These are phyloP conservation scores for Chalciporus sp. DNA, from an alignment of 1,284 basidiomycete genomes.

Conservation along the genomic window DNA sequence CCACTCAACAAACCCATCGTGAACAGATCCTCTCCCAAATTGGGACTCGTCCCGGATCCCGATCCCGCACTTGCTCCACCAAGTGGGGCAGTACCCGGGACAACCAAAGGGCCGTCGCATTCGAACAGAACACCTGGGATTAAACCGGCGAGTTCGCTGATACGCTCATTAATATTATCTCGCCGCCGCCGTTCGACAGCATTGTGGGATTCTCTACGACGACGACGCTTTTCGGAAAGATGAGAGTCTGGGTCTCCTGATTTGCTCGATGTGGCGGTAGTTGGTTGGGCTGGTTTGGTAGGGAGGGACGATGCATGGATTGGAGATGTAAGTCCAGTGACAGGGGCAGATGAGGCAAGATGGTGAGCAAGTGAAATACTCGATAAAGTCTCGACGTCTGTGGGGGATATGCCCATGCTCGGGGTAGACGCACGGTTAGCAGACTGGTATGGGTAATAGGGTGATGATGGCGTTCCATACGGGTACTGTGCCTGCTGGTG, in stretches of 20 bases:
- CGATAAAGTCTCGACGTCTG: slow-evolving; percentile 33
- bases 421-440: slow-evolving; percentile 20
- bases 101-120: slow-evolving; percentile 39
- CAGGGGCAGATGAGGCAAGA: slow-evolving; percentile 23
- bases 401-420: slow-evolving; percentile 36
- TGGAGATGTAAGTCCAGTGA: slow-evolving; percentile 12
- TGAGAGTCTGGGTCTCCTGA: slow-evolving; percentile 32
- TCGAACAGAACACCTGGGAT: slow-evolving; percentile 85
- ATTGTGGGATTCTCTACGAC: slow-evolving; percentile 85
- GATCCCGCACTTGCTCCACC: slow-evolving; percentile 1
- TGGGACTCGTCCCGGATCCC: slow-evolving; percentile 10
- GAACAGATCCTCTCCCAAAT: slow-evolving; percentile 23
- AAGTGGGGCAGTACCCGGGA: slow-evolving; percentile 18
- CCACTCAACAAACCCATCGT: slow-evolving; percentile 17
- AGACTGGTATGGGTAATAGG: slow-evolving; percentile 24
- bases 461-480: slow-evolving; percentile 27
- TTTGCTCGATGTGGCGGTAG: slow-evolving; percentile 18
- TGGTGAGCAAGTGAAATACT: slow-evolving; percentile 24
- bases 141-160: slow-evolving; percentile 84
- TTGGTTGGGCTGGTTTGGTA: neutral
- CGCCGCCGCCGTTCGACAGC: slow-evolving; percentile 85
- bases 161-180: slow-evolving; percentile 95
- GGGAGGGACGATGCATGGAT: slow-evolving; percentile 4
- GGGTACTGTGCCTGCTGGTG: slow-evolving; percentile 17
- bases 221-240: slow-evolving; percentile 76